Base-by-base conservation (phyloP, 768 basidiomycete genomes). In the Trametes elegans region DNA sequence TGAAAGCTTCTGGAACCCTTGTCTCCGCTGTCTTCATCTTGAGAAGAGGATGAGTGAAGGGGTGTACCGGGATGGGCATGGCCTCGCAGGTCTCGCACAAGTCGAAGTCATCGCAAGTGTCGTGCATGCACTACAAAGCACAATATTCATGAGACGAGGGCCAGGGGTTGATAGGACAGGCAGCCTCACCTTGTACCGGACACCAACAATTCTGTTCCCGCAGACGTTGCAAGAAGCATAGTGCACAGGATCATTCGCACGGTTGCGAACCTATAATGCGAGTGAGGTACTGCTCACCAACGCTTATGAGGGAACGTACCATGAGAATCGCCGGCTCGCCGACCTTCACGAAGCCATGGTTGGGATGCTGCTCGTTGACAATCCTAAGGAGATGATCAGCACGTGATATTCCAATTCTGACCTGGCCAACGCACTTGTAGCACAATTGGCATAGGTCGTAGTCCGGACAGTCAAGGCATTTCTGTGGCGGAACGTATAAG, bases 391-490 rank as follows among this genome's bases (percentile, higher is more conserved):
- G 16, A 31, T 40, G 27, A 39, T 43, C 34, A 58, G 52, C 18
- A 44, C 31, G 4, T 4, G 18, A 7, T 7, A 3, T 5, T 2
- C 16, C 3, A 49, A 26, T 11, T 8, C n/a, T 5, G 45, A 44
- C 18, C 40, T 13, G 11, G 42, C 41, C 29, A 16, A 62, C 73
- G 42, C 64, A 85, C 81, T 71, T 74, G 70, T 87, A 90, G 71
- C 92, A 94, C 14, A 75, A 69, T 14, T 69, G 64, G 64, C 92
- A 94, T 8, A 84, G 79, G 61, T 94, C 91, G 60, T 84, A 94
- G 64, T 94, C 90, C n/a, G 90, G 90, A 70, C 90, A 93, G 53
- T 73, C 66, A 8, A 84, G 54, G 63, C 90, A 92, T 85, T 91
- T 92, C 88, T 90, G 43, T 24, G 31, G 14, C 41, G 1, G 34